Evolutionary conservation across 2,329 filamentous ascomycete species (phyloP).

Genomic region (Paraphoma chrysanthemicola): DNA sequence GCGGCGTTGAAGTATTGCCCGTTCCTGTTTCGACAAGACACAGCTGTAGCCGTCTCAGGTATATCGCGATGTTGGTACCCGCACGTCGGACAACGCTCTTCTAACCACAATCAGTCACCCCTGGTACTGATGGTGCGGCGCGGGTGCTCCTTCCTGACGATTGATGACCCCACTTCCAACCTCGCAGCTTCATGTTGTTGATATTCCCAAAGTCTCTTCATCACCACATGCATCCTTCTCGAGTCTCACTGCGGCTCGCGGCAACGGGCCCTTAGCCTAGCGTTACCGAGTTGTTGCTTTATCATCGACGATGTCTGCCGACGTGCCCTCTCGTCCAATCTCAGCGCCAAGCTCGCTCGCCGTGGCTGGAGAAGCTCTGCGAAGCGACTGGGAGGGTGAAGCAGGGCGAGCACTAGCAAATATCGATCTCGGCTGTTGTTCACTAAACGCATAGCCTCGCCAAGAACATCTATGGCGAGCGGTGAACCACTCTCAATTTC

Average conservation of each 20-base stretch:
- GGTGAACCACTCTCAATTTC: slow-evolving; percentile 15
- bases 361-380: slow-evolving; percentile 15
- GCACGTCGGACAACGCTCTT: slow-evolving; percentile 18
- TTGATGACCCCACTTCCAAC: slow-evolving; percentile 2
- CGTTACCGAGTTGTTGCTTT: slow-evolving; percentile 22
- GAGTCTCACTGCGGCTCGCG: slow-evolving; percentile 26
- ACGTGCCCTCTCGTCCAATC: slow-evolving; percentile 24
- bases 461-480: slow-evolving; percentile 8
- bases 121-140: slow-evolving; percentile 19
- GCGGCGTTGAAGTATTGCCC: slow-evolving; percentile 12
- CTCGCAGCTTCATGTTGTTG: neutral
- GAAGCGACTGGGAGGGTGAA: slow-evolving; percentile 4
- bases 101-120: slow-evolving; percentile 18
- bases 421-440: slow-evolving; percentile 3
- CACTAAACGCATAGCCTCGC: slow-evolving; percentile 17
- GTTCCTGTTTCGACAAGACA: slow-evolving; percentile 15
- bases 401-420: slow-evolving; percentile 11
- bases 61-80: slow-evolving; percentile 16
- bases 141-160: slow-evolving; percentile 16
- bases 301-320: slow-evolving; percentile 20
- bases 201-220: neutral
- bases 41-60: slow-evolving; percentile 30
- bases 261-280: slow-evolving; percentile 30
- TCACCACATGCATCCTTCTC: slow-evolving; percentile 7
- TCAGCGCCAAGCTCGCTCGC: slow-evolving; percentile 22